These are phyloP conservation scores for barrel medic (Medicago truncatula) DNA, from an alignment of 306 rosid species.

Conservation along the genomic window MtrunA17r5.0-ANR NC_053046.1:27349001-27349500, in stretches of 20 bases:
- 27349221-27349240: conserved; percentile 87
- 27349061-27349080: not conserved
- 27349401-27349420: conserved; percentile 54
- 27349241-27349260: conserved; percentile 50
- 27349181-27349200: conserved; percentile 73
- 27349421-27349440: too few relatives aligned
- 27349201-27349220: conserved; percentile 78
- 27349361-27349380: conserved; percentile 67
- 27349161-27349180: conserved; percentile 33
- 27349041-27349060: conserved; percentile 13
- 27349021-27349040: conserved; percentile 42
- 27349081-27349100: not conserved
- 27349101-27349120: too few relatives aligned
- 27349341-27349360: conserved; percentile 73
- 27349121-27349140: not conserved
- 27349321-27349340: conserved; percentile 48
- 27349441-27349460: too few relatives aligned
- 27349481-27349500: too few relatives aligned
- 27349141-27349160: not conserved
- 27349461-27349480: too few relatives aligned
- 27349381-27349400: conserved; percentile 63
- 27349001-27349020: conserved; percentile 91
- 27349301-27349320: conserved; percentile 18
- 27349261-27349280: conserved; percentile 23
- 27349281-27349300: conserved; percentile 17